A percentile compares a stretch with the other conserved stretches of the same genome.
Evolutionary conservation across 2,329 filamentous ascomycete genomes (phyloP).

Genomic region (Pseudogymnoascus sp.): DNA sequence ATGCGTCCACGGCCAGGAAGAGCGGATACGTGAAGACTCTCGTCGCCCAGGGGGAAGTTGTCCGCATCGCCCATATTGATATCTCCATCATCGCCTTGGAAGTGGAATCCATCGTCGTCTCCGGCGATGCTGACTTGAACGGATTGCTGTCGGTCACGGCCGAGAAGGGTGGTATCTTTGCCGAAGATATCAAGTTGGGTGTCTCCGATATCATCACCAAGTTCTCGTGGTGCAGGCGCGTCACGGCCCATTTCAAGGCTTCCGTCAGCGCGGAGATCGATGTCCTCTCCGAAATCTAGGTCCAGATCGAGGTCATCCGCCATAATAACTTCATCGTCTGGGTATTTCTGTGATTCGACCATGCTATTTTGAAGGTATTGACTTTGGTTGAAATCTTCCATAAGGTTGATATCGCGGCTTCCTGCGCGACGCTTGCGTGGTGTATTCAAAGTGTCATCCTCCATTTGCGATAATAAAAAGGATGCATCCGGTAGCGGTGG

Average conservation of each 20-base stretch:
- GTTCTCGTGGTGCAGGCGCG: constrained; percentile 58
- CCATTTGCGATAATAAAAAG: constrained; percentile 70
- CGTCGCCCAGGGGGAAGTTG: constrained; percentile 48
- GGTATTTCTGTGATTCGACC: constrained; percentile 37
- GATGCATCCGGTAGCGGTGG: constrained; percentile 84
- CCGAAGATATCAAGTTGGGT: constrained; percentile 52
- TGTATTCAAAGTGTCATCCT: constrained; percentile 47
- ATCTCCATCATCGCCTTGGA: constrained; percentile 56
- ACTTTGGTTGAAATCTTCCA: constrained; percentile 65
- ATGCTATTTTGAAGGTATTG: constrained; percentile 69
- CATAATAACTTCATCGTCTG: constrained; percentile 50
- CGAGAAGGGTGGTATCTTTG: constrained; percentile 39
- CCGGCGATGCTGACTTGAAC: constrained; percentile 44
- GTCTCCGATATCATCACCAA: constrained; percentile 60
- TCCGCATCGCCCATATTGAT: constrained; percentile 55
- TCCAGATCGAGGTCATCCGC: constrained; percentile 64
- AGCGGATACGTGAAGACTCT: constrained; percentile 47
- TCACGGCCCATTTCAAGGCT: constrained; percentile 90
- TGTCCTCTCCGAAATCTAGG: constrained; percentile 65
- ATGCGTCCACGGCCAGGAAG: constrained; percentile 49
- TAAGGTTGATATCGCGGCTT: constrained; percentile 60
- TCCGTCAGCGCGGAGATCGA: constrained; percentile 35
- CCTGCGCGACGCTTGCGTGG: constrained; percentile 51
- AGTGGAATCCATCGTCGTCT: constrained; percentile 45
- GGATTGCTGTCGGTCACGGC: constrained; percentile 45